A percentile compares a stretch with the other conserved stretches of the same genome.
phyloP scores from a whole-genome alignment of 164 flowering plant species.

The Tetracentron sinense region DNA sequence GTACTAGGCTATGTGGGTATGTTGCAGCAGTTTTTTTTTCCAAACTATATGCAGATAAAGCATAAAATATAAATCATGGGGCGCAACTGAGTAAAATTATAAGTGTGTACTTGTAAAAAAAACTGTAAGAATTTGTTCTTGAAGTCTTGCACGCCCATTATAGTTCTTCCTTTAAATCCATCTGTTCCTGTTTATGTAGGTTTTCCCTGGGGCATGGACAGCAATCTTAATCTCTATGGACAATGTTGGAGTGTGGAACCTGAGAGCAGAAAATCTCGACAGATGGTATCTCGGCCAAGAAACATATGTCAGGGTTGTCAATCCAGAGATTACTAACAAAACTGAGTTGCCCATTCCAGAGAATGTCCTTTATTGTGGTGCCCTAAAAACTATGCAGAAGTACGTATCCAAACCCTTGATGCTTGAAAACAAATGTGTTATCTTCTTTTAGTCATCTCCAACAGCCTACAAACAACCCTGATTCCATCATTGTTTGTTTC shows the following conservation, averaged over 20 bases:
- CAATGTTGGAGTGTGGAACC: slow-evolving; percentile 92
- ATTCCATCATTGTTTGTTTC: not conserved
- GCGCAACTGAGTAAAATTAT: too few species aligned
- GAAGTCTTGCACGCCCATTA: too few species aligned
- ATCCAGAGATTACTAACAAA: slow-evolving; percentile 75
- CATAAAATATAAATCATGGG: too few species aligned
- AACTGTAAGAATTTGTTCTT: too few species aligned
- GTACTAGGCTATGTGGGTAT: too few species aligned
- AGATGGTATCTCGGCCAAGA: slow-evolving; percentile 94
- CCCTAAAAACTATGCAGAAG: slow-evolving; percentile 58
- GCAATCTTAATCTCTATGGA: slow-evolving; percentile 79
- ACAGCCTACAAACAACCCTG: not conserved
- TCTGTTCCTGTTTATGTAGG: slow-evolving; percentile 37
- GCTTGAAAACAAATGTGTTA: not conserved
- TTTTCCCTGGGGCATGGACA: slow-evolving; percentile 96
- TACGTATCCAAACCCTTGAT: slow-evolving; percentile 26
- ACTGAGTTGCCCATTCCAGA: slow-evolving; percentile 76
- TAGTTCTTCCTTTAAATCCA: not conserved
- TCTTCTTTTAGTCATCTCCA: not conserved
- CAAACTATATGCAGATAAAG: too few species aligned
- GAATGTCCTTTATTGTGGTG: slow-evolving; percentile 78
- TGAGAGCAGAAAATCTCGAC: slow-evolving; percentile 86
- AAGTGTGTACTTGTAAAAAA: too few species aligned
- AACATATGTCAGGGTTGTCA: slow-evolving; percentile 69
- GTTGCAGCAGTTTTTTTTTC: too few species aligned